Evolutionary conservation across 2,329 filamentous ascomycete species (phyloP), one percentile per base, ranked within the genome.

Genomic region (Pseudogymnoascus sp.): DNA sequence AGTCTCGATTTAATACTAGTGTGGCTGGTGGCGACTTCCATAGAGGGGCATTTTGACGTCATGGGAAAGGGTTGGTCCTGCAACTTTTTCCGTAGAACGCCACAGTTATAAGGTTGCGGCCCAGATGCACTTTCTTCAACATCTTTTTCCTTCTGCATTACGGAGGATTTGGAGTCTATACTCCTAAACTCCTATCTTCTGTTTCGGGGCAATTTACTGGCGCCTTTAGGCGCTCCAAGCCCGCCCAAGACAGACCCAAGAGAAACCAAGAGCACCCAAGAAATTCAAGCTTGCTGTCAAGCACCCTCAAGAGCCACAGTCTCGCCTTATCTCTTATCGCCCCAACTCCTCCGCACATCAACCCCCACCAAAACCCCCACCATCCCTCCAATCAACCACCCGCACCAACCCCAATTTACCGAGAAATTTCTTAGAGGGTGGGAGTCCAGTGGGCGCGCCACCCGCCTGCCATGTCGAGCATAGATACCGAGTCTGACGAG

Each of bases 401-500:
- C 21, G 44, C 24, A 16, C 47, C 26, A 6, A 16, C 47, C 47
- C 47, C 47, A 53, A 53, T 53, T 53, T 53, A n/a, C 47, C 47
- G 47, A 53, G 47, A 53, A 53, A 53, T 53, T 53, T 53, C 47
- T 31, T 31, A 19, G 26, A 31, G 42, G 42, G 26, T 8, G 44
- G n/a, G 47, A 29, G 47, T 29, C 24, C 47, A 26, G 26, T n/a
- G 44, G 24, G 44, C 44, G 44, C 47, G 26, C 47, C 47, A 53
- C 47, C 26, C 26, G 47, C 47, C 47, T 26, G 47, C 47, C 47
- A 53, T 53, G 47, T 53, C 47, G 59, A 61, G 33, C 33, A 61
- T 61, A 5, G 59, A 61, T 61, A 42, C 59, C 31, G 60, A 62
- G 37, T 62, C 40, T 2, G 60, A 62, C 37, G 42, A 62, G 60